phyloP scores from a whole-genome alignment of 352 stramenopile genomes.

The Globisporangium middletonii region DNA sequence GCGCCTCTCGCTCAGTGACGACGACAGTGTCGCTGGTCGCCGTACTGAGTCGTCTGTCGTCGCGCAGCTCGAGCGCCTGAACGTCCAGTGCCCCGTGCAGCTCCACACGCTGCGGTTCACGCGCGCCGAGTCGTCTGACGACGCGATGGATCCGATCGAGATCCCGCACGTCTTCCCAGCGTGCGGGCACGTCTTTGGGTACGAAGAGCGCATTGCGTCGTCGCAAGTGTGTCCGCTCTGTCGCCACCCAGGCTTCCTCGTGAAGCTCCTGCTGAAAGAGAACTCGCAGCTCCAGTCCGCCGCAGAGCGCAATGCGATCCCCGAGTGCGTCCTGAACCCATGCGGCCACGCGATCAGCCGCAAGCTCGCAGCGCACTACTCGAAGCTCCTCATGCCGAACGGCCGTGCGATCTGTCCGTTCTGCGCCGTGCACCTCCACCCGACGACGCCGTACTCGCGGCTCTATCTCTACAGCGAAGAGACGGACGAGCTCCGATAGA shows the following conservation, averaged over 20 bases:
- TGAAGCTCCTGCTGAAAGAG: conserved; percentile 66
- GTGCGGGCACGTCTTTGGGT: conserved; percentile 80
- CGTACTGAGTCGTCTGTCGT: conserved; percentile 37
- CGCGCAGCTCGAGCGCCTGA: conserved; percentile 58
- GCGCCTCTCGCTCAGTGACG: conserved; percentile 13
- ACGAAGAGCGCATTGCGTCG: conserved; percentile 56
- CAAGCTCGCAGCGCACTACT: conserved; percentile 58
- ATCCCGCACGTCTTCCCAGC: conserved; percentile 70
- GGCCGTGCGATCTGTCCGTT: conserved; percentile 76
- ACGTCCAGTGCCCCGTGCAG: conserved; percentile 76
- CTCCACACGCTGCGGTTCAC: conserved; percentile 63
- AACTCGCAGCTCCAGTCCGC: conserved; percentile 64
- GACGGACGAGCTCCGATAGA: conserved; percentile 4
- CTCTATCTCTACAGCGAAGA: conserved; percentile 76
- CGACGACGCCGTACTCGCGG: conserved; percentile 53
- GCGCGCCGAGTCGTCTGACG: conserved; percentile 18
- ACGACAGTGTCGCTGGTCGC: conserved; percentile 4
- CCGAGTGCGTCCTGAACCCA: conserved; percentile 78
- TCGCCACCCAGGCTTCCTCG: conserved; percentile 50
- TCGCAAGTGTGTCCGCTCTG: conserved; percentile 63
- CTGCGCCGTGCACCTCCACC: conserved; percentile 66
- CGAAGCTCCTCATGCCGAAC: conserved; percentile 62
- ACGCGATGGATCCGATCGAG: conserved; percentile 44
- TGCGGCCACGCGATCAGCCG: conserved; percentile 74
- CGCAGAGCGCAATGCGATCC: conserved; percentile 50